Base-by-base conservation (phyloP, 169 alveolate genomes). In the Pseudocohnilembus persalinus region DNA sequence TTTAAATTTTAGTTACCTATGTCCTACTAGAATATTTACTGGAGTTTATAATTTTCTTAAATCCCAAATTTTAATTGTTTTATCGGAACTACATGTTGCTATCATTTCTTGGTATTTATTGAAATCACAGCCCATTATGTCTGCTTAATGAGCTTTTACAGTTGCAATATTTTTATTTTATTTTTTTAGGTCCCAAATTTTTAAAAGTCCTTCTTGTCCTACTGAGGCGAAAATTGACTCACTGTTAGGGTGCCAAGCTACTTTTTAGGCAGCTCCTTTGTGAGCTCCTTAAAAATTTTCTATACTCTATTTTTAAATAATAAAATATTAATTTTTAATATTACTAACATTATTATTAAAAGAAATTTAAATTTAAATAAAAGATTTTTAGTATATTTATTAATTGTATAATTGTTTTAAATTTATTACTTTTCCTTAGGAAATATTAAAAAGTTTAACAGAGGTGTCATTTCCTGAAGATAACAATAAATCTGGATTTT, bases 71-170 rank as follows among this genome's bases (percentile, higher is more conserved):
- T 88, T 91, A 28, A 94, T 91, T 16, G 93, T 80, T 49, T 90
- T 90, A 84, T 94, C 96, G n/a, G 94, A 83, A 31, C 91, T 89
- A 27, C 94, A 93, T 26, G 95, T 88, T 1, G 94, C 95, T 30
- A 94, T 85, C 32, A 89, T 75, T 73, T 93, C 87, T 33, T 94
- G 93, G 84, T 90, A 94, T 83, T 92, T 90, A 87, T 94, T 94
- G 83, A 94, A 94, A 83, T 94, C 97, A 76, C 83, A 82, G 30
- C 94, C 79, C 64, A 94, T 78, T 1, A 91, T 81, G 29, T 92
- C 96, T 30, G 85, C 85, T 29, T 85, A 34, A 68, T 93, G 95
- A 1, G 94, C 94, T 24, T 89, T 83, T 15, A 93, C 82, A 1
- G 76, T 83, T 29, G 92, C 92, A 24, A 93, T 89, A 77, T 85